phyloP scores from a whole-genome alignment of 371 early-diverging fungal species.

The Mucor piriformis region DNA sequence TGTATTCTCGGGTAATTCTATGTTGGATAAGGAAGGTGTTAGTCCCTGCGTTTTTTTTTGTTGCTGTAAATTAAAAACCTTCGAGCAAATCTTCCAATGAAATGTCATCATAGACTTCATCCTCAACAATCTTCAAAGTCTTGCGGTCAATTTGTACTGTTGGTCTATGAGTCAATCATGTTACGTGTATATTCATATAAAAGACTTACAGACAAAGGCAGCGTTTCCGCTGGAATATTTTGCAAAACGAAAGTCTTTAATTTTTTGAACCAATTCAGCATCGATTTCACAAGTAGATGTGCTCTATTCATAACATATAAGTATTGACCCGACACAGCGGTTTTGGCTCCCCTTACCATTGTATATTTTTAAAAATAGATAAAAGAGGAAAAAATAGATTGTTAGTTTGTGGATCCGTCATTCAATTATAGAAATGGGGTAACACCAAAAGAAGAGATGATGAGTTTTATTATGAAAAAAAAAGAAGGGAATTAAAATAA shows the following conservation, averaged over 20 bases:
- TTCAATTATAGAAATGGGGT: too few relatives aligned
- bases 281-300: slow-evolving; percentile 64
- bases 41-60: background rate
- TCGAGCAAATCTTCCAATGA: slow-evolving; percentile 66
- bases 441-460: too few relatives aligned
- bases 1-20: slow-evolving; percentile 69
- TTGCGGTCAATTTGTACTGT: slow-evolving; percentile 64
- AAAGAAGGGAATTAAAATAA: background rate
- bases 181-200: background rate
- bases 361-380: too few relatives aligned
- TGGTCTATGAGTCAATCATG: background rate
- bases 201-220: slow-evolving; percentile 58
- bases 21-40: too few relatives aligned
- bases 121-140: slow-evolving; percentile 55
- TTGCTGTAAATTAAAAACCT: too few relatives aligned
- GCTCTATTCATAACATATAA: background rate
- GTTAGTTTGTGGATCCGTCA: too few relatives aligned
- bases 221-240: slow-evolving; percentile 62
- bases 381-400: too few relatives aligned
- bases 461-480: background rate
- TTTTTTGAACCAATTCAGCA: slow-evolving; percentile 52
- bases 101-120: slow-evolving; percentile 53
- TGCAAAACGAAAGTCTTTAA: slow-evolving; percentile 63
- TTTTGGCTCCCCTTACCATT: too few relatives aligned
- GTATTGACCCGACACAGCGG: too few relatives aligned